phyloP scores from a whole-genome alignment of 495 filamentous ascomycete genomes.

The Echria macrotheca region DNA sequence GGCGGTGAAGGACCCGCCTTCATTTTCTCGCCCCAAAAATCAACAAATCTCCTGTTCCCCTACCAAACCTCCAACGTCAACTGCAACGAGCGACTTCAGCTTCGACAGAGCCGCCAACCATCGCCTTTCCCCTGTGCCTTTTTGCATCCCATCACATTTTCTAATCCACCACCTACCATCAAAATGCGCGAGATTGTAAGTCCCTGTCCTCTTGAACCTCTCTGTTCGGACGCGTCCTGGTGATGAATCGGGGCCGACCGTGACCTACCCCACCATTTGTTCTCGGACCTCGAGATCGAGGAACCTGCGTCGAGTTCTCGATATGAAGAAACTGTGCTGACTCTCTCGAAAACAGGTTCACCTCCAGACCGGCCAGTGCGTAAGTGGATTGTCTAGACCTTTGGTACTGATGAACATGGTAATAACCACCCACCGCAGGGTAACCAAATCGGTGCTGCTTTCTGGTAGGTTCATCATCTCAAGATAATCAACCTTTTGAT shows the following conservation, averaged over 20 bases:
- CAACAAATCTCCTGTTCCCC: conserved; percentile 29
- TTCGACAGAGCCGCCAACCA: conserved; percentile 13
- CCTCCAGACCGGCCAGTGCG: conserved; percentile 99
- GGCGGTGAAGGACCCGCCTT: conserved; percentile 27
- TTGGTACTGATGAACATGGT: too few species aligned
- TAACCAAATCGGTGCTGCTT: conserved; percentile 99
- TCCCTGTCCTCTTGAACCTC: conserved; percentile 32
- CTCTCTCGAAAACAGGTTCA: conserved; percentile 66
- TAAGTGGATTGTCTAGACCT: too few species aligned
- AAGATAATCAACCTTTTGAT: too few species aligned
- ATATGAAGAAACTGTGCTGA: too few species aligned
- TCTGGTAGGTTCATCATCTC: conserved; percentile 71
- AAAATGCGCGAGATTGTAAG: conserved; percentile 94
- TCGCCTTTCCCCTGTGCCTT: conserved; percentile 23
- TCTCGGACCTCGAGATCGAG: too few species aligned
- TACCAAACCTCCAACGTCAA: conserved; percentile 23
- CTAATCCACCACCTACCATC: conserved; percentile 31
- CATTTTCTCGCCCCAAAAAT: conserved; percentile 35
- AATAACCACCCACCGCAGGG: too few species aligned
- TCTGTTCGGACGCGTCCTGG: conserved; percentile 68
- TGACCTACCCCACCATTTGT: conserved; percentile 48
- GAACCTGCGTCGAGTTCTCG: too few species aligned
- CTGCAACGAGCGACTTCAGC: conserved; percentile 15
- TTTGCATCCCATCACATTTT: conserved; percentile 19
- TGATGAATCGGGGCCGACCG: conserved; percentile 21